Evolutionary conservation across 192 early-diverging fungal genomes (phyloP).

Genomic region (Endogone sp.): DNA sequence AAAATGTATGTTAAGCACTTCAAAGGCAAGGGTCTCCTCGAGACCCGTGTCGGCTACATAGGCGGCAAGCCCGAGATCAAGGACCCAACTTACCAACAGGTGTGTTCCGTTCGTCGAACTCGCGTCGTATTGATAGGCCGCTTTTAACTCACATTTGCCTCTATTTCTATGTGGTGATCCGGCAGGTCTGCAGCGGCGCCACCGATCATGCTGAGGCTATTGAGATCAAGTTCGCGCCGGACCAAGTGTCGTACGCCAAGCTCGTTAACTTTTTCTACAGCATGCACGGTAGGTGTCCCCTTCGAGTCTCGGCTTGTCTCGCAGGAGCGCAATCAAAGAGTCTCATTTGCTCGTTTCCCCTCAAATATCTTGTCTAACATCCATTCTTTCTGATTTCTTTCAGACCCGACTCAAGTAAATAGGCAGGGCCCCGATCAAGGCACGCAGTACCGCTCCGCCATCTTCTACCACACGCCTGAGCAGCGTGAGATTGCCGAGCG

Average conservation of each 20-base stretch:
- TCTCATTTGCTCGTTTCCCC: neutral
- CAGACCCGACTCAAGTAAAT: conserved; percentile 83
- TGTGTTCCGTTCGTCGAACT: too few species aligned
- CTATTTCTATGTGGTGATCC: neutral
- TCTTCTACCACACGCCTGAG: conserved; percentile 76
- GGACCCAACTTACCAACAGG: conserved; percentile 46
- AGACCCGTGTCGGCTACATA: conserved; percentile 50
- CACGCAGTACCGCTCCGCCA: conserved; percentile 83
- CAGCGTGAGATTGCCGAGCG: conserved; percentile 73
- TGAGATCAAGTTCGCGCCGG: conserved; percentile 71
- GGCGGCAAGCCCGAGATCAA: conserved; percentile 32
- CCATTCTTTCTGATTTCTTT: conserved; percentile 38
- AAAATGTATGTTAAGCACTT: conserved; percentile 47
- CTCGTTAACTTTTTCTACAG: conserved; percentile 83
- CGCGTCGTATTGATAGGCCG: neutral
- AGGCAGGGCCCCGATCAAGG: conserved; percentile 82
- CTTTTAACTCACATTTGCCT: too few species aligned
- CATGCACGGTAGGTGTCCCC: conserved; percentile 42
- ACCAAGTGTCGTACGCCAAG: conserved; percentile 63
- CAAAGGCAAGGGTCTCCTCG: conserved; percentile 43
- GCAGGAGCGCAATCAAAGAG: too few species aligned
- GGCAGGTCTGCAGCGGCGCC: conserved; percentile 62
- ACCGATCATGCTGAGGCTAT: conserved; percentile 85
- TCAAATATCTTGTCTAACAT: neutral
- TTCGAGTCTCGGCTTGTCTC: too few species aligned